phyloP scores from a whole-genome alignment of 2,329 filamentous ascomycete genomes.

The Lasiodiplodia sp. region DNA sequence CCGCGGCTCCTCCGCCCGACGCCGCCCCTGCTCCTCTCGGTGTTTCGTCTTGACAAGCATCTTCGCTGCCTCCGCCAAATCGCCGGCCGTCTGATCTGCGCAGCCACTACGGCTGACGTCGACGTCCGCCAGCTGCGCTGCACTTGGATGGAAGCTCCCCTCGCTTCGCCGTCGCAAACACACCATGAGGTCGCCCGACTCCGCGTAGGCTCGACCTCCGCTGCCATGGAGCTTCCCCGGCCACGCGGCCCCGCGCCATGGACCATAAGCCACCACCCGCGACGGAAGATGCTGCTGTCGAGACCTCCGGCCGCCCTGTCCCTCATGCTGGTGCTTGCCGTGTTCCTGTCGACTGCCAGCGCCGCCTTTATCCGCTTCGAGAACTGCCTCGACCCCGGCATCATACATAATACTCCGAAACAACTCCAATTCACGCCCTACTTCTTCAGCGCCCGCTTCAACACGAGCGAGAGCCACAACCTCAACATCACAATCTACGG shows the following conservation, averaged over 20 bases:
- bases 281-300: conserved; percentile 22
- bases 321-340: conserved; percentile 10
- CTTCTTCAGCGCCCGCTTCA: conserved; percentile 77
- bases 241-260: conserved; percentile 7
- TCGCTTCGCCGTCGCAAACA: conserved; percentile 10
- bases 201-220: conserved; percentile 25
- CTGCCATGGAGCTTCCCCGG: conserved; percentile 22
- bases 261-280: conserved; percentile 16
- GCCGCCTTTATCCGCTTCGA: conserved; percentile 74
- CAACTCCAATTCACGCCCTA: conserved; percentile 82
- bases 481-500: conserved; percentile 85
- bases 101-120: conserved; percentile 28
- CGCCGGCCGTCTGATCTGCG: conserved; percentile 27
- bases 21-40: conserved; percentile 15
- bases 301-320: neutral
- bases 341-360: conserved; percentile 15
- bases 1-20: conserved; percentile 5
- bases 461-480: conserved; percentile 66
- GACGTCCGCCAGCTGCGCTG: conserved; percentile 18
- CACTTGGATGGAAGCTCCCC: conserved; percentile 29
- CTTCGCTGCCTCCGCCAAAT: conserved; percentile 24
- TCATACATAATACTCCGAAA: conserved; percentile 64
- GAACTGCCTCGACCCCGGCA: conserved; percentile 76
- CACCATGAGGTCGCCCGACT: conserved; percentile 17
- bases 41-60: conserved; percentile 28